Evolutionary conservation across 1,139 yeast genomes (phyloP).

Genomic region (Yamadazyma songkhlaensis): DNA sequence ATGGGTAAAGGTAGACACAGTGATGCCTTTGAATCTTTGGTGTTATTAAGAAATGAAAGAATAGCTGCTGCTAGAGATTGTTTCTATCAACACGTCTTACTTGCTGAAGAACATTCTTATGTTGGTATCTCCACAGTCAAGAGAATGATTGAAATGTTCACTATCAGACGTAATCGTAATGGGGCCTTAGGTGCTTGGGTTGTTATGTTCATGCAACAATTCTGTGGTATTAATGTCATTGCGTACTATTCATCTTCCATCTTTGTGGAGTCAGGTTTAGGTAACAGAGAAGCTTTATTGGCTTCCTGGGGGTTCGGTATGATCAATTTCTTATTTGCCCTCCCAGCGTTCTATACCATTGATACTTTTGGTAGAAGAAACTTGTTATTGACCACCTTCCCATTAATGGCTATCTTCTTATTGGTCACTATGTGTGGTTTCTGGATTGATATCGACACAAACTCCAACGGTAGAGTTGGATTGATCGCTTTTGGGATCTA

Average conservation of each 20-base stretch:
- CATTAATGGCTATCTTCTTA: conserved; percentile 65
- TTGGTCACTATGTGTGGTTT: conserved; percentile 76
- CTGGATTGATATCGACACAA: conserved; percentile 49
- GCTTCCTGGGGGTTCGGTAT: conserved; percentile 89
- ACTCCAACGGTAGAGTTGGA: conserved; percentile 55
- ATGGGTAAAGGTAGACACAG: conserved; percentile 60
- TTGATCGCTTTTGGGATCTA: conserved; percentile 71
- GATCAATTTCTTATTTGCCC: conserved; percentile 75
- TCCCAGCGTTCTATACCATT: conserved; percentile 81
- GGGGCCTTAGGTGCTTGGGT: conserved; percentile 80
- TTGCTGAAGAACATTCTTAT: conserved; percentile 64
- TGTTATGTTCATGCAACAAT: conserved; percentile 88
- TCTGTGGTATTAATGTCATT: conserved; percentile 88
- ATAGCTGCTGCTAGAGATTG: conserved; percentile 74
- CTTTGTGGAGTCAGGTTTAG: conserved; percentile 65
- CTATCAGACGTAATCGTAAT: conserved; percentile 77
- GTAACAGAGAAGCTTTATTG: conserved; percentile 58
- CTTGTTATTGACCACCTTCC: conserved; percentile 69
- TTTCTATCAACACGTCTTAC: conserved; percentile 66
- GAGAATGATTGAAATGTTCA: conserved; percentile 54
- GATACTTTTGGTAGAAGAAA: conserved; percentile 78
- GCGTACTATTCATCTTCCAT: conserved; percentile 79
- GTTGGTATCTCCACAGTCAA: conserved; percentile 49
- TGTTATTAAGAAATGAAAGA: conserved; percentile 46
- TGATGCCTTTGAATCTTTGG: conserved; percentile 56